Conservation (phyloP, 2,329 filamentous ascomycete species). For the Exophiala bonariae region DNA sequence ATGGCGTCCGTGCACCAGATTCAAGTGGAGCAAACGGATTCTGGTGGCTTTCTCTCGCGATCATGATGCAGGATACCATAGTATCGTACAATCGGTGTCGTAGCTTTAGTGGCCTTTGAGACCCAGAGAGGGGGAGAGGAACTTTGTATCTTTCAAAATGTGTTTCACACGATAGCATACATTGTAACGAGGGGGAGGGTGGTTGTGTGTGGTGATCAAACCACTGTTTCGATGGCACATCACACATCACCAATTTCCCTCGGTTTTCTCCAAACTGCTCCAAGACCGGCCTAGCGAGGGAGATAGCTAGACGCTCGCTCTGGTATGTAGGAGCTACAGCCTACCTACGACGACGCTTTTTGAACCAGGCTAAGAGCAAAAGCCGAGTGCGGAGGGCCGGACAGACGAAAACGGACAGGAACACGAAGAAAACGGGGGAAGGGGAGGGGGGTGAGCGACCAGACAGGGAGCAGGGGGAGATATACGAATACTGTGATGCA, state of each 20-base stretch:
- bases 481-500: not conserved
- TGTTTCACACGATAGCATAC: constrained; percentile 19
- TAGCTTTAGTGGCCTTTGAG: no score
- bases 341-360: no score
- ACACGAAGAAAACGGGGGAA: not conserved
- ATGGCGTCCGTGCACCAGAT: no score
- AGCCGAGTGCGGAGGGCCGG: no score
- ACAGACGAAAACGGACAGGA: no score
- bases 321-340: no score
- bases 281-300: constrained; percentile 5
- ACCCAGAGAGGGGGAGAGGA: not conserved
- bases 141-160: constrained; percentile 2
- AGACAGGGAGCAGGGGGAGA: not conserved
- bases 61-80: no score
- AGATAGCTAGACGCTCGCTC: no score
- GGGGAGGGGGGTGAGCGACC: not conserved
- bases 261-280: constrained; percentile 17
- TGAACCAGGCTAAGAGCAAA: no score
- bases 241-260: constrained; percentile 19
- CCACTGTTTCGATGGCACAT: constrained; percentile 8
- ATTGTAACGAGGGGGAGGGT: constrained; percentile 17
- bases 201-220: constrained; percentile 24
- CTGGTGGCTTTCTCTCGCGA: no score
- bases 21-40: no score
- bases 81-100: no score